Evolutionary conservation across 31 red algal genomes (phyloP), one percentile per base, ranked within the genome.

Genomic region (Bonnemaisonia californica): DNA sequence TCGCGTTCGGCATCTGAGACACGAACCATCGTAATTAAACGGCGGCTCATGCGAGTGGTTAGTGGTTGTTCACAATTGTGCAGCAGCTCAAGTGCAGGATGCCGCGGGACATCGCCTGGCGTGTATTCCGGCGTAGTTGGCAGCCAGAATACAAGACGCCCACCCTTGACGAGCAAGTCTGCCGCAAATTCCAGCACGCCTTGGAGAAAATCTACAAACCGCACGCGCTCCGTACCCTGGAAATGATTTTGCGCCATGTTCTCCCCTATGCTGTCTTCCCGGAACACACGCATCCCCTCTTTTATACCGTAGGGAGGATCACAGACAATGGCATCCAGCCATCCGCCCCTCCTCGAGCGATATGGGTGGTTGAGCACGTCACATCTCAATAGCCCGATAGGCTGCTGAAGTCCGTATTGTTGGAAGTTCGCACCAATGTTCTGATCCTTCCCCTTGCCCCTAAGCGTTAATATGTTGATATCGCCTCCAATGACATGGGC

Each of bases 261-360:
- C 4, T 76, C 30, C 54, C 70, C 62, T 27, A 74, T 73, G 23
- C 40, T 54, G 41, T 81, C 83, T 32, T 85, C 88, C 21, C 80
- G 77, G 57, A 96, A 82, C 69, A 83, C 84, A 31, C 92, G 88
- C 59, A 82, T 83, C 30, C 95, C 89, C 69, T 98, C 95, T 34
- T 93, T 90, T 27, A 98, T 92, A 7, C 95, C 95, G 55, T 98
- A 98, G 47, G 95, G 95, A n/a, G 92, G 92, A 62, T 98, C 95
- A 62, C 88, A 91, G 2, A 98, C 78, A 48, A 98, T 73, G 12
- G 95, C 91, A 89, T 94, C 88, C 38, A 91, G 75, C 69, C 90
- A 83, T 1, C 95, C 95, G 13, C 38, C 65, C 62, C 55, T 56
- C 4, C 83, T 26, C 40, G 64, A 38, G 30, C 54, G 71, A 61